Evolutionary conservation across 495 filamentous ascomycete genomes (phyloP).

Genomic region (Neurospora tetrasperma): DNA sequence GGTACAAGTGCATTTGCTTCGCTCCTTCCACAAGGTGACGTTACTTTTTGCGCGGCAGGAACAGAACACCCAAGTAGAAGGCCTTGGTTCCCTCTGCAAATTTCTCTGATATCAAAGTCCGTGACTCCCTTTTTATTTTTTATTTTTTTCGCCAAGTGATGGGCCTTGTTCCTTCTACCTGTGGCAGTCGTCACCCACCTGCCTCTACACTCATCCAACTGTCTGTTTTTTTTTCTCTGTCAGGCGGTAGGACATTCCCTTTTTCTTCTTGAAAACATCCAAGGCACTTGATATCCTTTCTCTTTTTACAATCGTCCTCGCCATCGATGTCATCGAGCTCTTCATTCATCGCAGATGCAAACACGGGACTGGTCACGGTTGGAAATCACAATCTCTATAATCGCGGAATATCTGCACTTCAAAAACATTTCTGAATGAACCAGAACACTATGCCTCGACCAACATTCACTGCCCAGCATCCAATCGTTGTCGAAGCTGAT

Average conservation of each 20-base stretch:
- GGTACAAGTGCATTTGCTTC: too few relatives aligned
- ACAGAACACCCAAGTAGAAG: too few relatives aligned
- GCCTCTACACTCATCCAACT: not conserved
- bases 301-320: not conserved
- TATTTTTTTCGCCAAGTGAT: not conserved
- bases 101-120: too few relatives aligned
- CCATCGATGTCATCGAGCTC: not conserved
- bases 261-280: too few relatives aligned
- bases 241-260: too few relatives aligned
- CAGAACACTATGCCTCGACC: not conserved
- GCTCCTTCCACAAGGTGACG: too few relatives aligned
- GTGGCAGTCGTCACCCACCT: not conserved
- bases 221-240: not conserved
- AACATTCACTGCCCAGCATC: not conserved
- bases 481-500: not conserved
- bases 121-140: too few relatives aligned
- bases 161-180: not conserved
- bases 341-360: not conserved
- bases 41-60: too few relatives aligned
- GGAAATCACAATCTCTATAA: not conserved
- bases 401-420: not conserved
- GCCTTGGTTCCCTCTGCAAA: too few relatives aligned
- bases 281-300: not conserved
- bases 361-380: not conserved
- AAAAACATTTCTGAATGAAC: not conserved